Conservation (phyloP, 441 rosid genomes). For the Gossypium trilobum region DNA sequence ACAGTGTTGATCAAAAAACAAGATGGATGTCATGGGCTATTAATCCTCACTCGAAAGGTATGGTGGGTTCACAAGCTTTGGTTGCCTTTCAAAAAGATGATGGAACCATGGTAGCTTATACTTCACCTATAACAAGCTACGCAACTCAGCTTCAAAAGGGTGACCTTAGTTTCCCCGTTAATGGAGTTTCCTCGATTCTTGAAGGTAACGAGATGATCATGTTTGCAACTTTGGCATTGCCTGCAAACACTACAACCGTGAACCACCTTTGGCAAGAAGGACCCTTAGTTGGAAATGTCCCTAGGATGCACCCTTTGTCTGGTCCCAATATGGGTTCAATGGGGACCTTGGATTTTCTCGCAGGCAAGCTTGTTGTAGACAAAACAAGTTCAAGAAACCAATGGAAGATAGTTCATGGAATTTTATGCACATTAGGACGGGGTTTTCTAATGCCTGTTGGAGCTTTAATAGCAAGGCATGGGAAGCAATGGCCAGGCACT, state of each 20-base stretch:
- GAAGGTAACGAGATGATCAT: constrained; percentile 17
- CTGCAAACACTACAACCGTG: neutral
- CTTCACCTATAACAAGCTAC: constrained; percentile 13
- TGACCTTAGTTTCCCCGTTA: constrained; percentile 19
- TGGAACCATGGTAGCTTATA: constrained; percentile 19
- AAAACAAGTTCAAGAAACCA: neutral
- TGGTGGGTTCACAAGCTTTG: constrained; percentile 27
- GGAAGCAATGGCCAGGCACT: neutral
- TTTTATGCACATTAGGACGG: constrained; percentile 7
- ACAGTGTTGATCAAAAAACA: neutral
- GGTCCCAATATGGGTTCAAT: constrained; percentile 1
- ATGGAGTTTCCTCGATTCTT: neutral
- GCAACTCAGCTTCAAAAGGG: constrained; percentile 13
- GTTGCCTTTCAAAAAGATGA: constrained; percentile 18
- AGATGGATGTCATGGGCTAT: constrained; percentile 27
- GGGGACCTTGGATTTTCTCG: constrained; percentile 8
- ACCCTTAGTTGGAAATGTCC: constrained; percentile 8
- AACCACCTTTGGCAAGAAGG: constrained; percentile 26
- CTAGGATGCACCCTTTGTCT: neutral
- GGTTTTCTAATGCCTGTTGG: constrained; percentile 12
- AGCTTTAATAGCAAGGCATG: constrained; percentile 13
- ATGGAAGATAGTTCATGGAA: constrained; percentile 8
- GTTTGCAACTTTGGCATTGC: constrained; percentile 21
- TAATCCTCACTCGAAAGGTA: constrained; percentile 10
- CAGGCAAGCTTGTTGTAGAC: neutral